Evolutionary conservation across 345 rosid species (phyloP).

Genomic region (Hevea brasiliensis): DNA sequence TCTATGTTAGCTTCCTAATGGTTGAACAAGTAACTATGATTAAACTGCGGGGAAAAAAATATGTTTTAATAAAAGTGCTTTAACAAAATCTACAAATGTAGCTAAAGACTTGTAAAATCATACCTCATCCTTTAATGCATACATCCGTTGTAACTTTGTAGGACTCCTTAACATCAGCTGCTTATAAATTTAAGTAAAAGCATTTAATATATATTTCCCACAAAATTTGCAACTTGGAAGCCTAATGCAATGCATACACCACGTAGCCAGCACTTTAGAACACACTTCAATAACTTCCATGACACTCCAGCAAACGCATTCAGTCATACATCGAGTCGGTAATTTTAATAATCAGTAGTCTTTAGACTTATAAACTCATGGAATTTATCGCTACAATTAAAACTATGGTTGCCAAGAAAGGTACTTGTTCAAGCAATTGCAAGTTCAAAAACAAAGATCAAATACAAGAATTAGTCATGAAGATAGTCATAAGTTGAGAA

Average conservation of each 20-base stretch:
- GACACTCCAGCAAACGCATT: too few relatives aligned
- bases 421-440: too few relatives aligned
- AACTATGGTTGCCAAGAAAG: too few relatives aligned
- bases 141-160: neutral
- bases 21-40: constrained; percentile 8
- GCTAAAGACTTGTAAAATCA: neutral
- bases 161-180: neutral
- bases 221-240: too few relatives aligned
- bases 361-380: too few relatives aligned
- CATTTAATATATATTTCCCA: too few relatives aligned
- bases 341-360: too few relatives aligned
- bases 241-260: neutral
- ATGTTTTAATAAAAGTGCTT: neutral
- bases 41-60: neutral
- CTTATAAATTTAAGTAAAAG: too few relatives aligned
- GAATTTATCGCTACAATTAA: too few relatives aligned
- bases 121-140: neutral
- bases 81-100: neutral
- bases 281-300: too few relatives aligned
- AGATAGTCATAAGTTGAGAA: constrained; percentile 59
- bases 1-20: constrained; percentile 6
- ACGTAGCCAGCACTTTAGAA: neutral
- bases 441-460: too few relatives aligned
- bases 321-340: too few relatives aligned
- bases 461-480: constrained; percentile 12